Base-by-base conservation (phyloP, 2,329 filamentous ascomycete genomes). In the Aspergillus terreus region DNA sequence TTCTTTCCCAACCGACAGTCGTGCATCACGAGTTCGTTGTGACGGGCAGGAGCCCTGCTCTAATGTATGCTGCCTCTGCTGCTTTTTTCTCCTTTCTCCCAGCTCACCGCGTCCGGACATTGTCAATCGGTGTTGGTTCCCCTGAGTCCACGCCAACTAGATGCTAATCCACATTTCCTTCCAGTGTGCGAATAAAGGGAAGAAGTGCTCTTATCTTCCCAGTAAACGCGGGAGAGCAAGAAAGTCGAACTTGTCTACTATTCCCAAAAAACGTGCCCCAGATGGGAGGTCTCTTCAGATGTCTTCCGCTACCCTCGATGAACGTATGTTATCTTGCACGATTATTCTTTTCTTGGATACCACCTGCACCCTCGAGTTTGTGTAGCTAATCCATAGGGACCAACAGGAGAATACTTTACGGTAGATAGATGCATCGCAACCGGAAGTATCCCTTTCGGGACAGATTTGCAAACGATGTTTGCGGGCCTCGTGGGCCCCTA, bases 221-320 rank as follows among this genome's bases (percentile, higher is more conserved):
- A 75, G 72, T 64, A 74, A 73, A 60, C 63, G 72, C 48, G 72
- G 72, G 45, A 71, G 72, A 11, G 71, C 71, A 21, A 66, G 71
- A 30, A 73, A 71, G 55, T 73, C 72, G 61, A 73, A 68, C 58
- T 64, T 61, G 51, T 27, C 55, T 17, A 61, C 64, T 1, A 44
- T 49, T 6, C 56, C 62, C 6, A 52, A 63, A 2, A 60, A 65
- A 44, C 55, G 45, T 11, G 55, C 44, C 61, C 15, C 52, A 63
- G 60, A 55, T 42, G 32, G 54, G 35, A 55, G 57, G 44, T 61
- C 62, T 43, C 46, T 55, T 15, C 48, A 49, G 6, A 50, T 61
- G 10, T 52, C 53, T 12, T 44, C 53, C 10, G 48, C 59, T 17
- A 61, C 59, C 11, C 64, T 69, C 47, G 64, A 67, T 46, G 68